These are phyloP conservation scores for Sclerotiophoma versabilis DNA, from an alignment of 2,329 filamentous ascomycete species.

Conservation along the genomic window DNA sequence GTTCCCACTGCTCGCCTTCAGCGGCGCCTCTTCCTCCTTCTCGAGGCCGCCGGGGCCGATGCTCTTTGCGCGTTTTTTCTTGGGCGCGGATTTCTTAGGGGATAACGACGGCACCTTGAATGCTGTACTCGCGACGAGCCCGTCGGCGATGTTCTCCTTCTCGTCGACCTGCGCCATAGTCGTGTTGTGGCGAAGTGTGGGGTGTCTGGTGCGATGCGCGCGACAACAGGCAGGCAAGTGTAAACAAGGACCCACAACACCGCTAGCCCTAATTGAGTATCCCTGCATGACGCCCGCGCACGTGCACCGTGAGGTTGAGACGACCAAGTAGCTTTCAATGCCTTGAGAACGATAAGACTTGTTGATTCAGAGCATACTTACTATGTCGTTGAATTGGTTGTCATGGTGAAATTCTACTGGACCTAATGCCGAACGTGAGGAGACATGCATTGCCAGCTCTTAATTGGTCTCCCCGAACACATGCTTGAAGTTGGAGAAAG, in stretches of 20 bases:
- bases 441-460: no score
- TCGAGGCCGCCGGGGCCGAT: constrained; percentile 91
- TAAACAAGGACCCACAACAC: constrained; percentile 23
- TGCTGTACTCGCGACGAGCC: constrained; percentile 40
- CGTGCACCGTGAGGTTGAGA: no score
- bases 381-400: no score
- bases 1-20: constrained; percentile 78
- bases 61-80: constrained; percentile 79
- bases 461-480: constrained; percentile 1
- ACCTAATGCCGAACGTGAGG: no score
- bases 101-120: constrained; percentile 37
- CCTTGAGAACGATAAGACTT: no score
- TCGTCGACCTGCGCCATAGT: constrained; percentile 56
- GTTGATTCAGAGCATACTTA: no score
- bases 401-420: no score
- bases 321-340: no score
- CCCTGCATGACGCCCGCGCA: constrained; percentile 9
- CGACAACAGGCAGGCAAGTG: constrained; percentile 9
- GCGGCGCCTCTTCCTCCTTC: constrained; percentile 79
- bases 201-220: constrained; percentile 14
- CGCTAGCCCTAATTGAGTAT: constrained; percentile 9
- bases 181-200: constrained; percentile 19
- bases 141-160: constrained; percentile 72
- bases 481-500: no score
- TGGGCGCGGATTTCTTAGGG: constrained; percentile 37